These are phyloP conservation scores for Cutaneotrichosporon curvatum DNA, from an alignment of 1,284 basidiomycete species.

Conservation along the genomic window DNA sequence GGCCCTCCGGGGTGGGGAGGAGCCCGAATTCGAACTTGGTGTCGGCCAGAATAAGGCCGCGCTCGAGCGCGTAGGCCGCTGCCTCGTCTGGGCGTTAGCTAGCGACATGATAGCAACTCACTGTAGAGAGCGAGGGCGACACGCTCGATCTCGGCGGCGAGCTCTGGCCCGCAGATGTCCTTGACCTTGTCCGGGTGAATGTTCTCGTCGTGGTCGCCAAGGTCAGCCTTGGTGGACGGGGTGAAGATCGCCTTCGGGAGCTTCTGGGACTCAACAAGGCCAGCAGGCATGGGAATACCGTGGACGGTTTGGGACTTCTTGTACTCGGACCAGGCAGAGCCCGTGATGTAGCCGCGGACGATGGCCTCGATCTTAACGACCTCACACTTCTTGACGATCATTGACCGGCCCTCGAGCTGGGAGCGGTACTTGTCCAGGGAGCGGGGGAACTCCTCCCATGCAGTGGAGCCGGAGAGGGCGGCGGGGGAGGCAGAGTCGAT, in stretches of 20 bases:
- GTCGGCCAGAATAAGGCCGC: slow-evolving; percentile 93
- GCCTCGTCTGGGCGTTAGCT: slow-evolving; percentile 51
- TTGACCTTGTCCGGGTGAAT: slow-evolving; percentile 75
- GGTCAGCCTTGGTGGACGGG: slow-evolving; percentile 93
- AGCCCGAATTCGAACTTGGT: slow-evolving; percentile 87
- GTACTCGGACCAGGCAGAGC: slow-evolving; percentile 94
- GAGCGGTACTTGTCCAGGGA: slow-evolving; percentile 55
- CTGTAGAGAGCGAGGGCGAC: slow-evolving; percentile 45
- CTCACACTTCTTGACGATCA: slow-evolving; percentile 85
- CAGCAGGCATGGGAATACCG: slow-evolving; percentile 67
- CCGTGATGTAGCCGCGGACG: slow-evolving; percentile 91
- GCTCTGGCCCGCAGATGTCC: slow-evolving; percentile 46
- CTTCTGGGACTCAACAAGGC: slow-evolving; percentile 77
- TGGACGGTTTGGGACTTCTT: slow-evolving; percentile 82
- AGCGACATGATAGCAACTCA: slow-evolving; percentile 14
- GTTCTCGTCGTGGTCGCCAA: slow-evolving; percentile 93
- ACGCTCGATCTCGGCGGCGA: slow-evolving; percentile 43
- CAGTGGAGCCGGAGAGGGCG: slow-evolving; percentile 45
- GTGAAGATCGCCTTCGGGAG: slow-evolving; percentile 84
- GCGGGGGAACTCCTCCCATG: slow-evolving; percentile 62
- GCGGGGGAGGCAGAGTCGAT: slow-evolving; percentile 15
- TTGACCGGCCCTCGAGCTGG: slow-evolving; percentile 73
- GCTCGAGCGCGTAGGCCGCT: slow-evolving; percentile 64
- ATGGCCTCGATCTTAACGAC: slow-evolving; percentile 96
- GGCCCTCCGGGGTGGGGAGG: slow-evolving; percentile 44